Conservation (phyloP, 768 basidiomycete genomes). For the Boletellus ananiceps region DNA sequence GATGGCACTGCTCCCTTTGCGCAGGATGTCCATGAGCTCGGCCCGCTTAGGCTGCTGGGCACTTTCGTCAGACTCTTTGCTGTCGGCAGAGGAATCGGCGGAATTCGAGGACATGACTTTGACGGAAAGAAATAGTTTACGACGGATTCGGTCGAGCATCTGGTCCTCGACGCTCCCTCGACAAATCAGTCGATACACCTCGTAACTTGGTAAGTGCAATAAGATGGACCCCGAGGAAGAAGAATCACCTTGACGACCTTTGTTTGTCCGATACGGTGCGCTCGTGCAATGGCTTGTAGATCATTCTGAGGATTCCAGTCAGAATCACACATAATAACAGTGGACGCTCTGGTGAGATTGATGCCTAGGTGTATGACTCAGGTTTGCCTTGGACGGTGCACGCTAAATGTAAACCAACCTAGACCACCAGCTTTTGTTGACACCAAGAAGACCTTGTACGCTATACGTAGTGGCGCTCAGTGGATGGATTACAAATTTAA, state of each 20-base stretch:
- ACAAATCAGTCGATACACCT: constrained; percentile 69
- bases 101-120: constrained; percentile 53
- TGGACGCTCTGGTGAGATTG: constrained; percentile 78
- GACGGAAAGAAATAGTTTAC: constrained; percentile 62
- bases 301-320: constrained; percentile 76
- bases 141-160: constrained; percentile 65
- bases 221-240: not conserved
- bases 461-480: constrained; percentile 25
- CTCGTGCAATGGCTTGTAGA: constrained; percentile 80
- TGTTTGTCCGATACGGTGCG: constrained; percentile 77
- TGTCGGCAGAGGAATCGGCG: constrained; percentile 12
- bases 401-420: constrained; percentile 34
- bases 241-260: constrained; percentile 55
- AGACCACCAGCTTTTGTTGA: constrained; percentile 71
- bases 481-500: not conserved
- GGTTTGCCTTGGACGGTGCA: constrained; percentile 2
- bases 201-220: not conserved
- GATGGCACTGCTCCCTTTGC: constrained; percentile 55
- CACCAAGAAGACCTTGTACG: constrained; percentile 64
- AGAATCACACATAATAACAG: constrained; percentile 75
- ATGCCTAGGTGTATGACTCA: constrained; percentile 46
- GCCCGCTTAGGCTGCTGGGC: constrained; percentile 32
- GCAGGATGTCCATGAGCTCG: constrained; percentile 54
- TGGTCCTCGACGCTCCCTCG: constrained; percentile 72
- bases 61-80: constrained; percentile 22